Base-by-base conservation (phyloP, 2,329 filamentous ascomycete genomes). In the Aspergillus spinulosporus region DNA sequence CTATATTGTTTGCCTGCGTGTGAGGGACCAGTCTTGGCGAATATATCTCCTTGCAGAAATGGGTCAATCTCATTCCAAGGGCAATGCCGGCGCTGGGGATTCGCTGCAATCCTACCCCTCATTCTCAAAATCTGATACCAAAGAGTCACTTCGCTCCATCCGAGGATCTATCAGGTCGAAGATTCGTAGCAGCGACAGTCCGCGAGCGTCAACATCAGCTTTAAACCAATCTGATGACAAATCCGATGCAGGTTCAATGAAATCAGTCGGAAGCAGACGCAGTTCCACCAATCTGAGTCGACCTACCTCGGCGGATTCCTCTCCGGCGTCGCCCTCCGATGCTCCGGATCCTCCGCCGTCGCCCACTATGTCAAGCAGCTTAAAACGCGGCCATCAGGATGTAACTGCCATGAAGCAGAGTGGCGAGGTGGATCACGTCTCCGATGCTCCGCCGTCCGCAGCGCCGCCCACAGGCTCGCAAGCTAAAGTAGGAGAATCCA, bases 351-450 rank as follows among this genome's bases (percentile, higher is more conserved):
- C 86, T 11, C 93, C 92, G 3, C 92, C 92, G n/a, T 96, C 92
- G 1, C 92, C 92, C 2, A 88, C 93, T 15, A 88, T 93, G 66
- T 90, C 89, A 26, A 82, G 85, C 42, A 88, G 88, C 9, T 77
- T 92, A 61, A 88, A 86, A 65, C 79, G 83, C 52, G 89, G 89
- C 4, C 86, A 90, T 63, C 87, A 90, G 67, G 88, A 92, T 72
- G 85, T 96, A 44, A 84, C 83, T 68, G 88, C 88, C 46, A 92
- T 92, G 43, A 89, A 95, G 73, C 85, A 88, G 52, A 89, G 86
- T 49, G 92, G 93, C 54, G 94, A 99, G 74, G 92, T 99, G 42
- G 94, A 96, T 68, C 87, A 92, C 64, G 92, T 99, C 15, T 97
- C 93, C 11, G 94, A 97, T 69, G 88, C 88, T 58, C 93, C 92